phyloP scores from a whole-genome alignment of 2,329 filamentous ascomycete genomes.

The Fusarium equiseti region DNA sequence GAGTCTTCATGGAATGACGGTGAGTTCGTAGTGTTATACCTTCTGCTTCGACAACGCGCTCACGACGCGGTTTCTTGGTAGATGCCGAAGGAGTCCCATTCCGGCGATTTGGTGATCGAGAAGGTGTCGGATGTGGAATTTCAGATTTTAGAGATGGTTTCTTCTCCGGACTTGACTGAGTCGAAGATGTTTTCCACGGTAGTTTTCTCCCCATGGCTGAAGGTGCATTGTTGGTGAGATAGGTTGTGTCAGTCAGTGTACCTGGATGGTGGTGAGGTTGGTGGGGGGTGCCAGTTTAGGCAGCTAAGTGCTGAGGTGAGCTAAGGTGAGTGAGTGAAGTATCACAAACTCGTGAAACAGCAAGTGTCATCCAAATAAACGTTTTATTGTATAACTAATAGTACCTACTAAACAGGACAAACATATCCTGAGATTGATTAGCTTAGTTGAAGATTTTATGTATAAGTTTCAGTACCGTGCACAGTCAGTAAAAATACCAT shows the following conservation, averaged over 20 bases:
- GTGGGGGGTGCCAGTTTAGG: constrained; percentile 24
- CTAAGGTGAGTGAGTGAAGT: constrained; percentile 6
- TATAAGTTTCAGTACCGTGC: not conserved
- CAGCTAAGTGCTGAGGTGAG: constrained; percentile 1
- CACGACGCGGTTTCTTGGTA: constrained; percentile 36
- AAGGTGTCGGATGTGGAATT: constrained; percentile 9
- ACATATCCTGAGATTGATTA: not conserved
- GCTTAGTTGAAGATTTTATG: not conserved
- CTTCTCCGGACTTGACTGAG: constrained; percentile 16
- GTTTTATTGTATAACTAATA: not conserved
- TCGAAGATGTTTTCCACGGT: constrained; percentile 60
- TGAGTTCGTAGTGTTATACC: constrained; percentile 30
- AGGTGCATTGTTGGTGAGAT: constrained; percentile 20
- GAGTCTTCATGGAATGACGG: not conserved
- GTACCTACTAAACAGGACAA: not conserved
- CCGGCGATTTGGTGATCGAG: constrained; percentile 12
- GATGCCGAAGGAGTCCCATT: constrained; percentile 12
- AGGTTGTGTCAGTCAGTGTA: not conserved
- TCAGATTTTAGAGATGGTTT: constrained; percentile 18
- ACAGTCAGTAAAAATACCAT: not conserved
- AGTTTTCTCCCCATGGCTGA: constrained; percentile 62
- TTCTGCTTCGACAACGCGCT: constrained; percentile 42
- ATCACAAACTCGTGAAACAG: not conserved
- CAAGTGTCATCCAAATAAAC: not conserved
- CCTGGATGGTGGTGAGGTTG: constrained; percentile 5